Evolutionary conservation across 2,329 filamentous ascomycete species (phyloP).

Genomic region (Ophiostoma ips): DNA sequence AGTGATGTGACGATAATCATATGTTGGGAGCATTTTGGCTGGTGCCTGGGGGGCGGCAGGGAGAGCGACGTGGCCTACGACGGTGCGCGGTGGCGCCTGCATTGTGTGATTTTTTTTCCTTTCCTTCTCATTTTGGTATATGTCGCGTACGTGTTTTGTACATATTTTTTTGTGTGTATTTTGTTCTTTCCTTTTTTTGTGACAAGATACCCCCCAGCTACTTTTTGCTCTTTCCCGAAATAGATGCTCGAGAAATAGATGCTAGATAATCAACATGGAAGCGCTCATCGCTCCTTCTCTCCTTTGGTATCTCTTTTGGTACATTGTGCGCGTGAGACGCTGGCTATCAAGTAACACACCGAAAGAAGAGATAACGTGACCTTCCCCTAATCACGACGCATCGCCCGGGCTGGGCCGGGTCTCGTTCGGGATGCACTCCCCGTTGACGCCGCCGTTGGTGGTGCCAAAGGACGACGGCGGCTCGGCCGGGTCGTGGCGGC

Average conservation of each 20-base stretch:
- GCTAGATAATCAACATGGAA: no score
- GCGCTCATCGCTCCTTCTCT: background rate
- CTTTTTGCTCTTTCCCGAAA: background rate
- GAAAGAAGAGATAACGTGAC: no score
- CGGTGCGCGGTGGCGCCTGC: background rate
- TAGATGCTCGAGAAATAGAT: background rate
- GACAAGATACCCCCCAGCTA: conserved; percentile 1
- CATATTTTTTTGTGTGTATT: background rate
- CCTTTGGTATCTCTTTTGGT: no score
- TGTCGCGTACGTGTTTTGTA: background rate
- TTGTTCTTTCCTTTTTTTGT: background rate
- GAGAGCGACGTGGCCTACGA: background rate
- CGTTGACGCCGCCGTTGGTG: conserved; percentile 12
- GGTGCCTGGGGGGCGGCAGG: background rate
- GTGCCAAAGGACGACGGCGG: conserved; percentile 8
- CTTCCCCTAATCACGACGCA: background rate
- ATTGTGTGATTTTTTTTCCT: background rate
- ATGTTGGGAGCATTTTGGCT: conserved; percentile 2
- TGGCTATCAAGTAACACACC: background rate
- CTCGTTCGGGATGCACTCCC: conserved; percentile 7
- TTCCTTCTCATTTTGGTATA: background rate
- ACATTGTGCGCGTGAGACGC: no score
- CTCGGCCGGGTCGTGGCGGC: conserved; percentile 7
- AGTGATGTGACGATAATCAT: background rate
- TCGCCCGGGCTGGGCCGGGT: conserved; percentile 1